A percentile compares a stretch with the other conserved stretches of the same genome.
These are phyloP conservation scores for Carex littledalei DNA, from an alignment of 176 grass and related monocot genomes.

Conservation along the genomic window DNA sequence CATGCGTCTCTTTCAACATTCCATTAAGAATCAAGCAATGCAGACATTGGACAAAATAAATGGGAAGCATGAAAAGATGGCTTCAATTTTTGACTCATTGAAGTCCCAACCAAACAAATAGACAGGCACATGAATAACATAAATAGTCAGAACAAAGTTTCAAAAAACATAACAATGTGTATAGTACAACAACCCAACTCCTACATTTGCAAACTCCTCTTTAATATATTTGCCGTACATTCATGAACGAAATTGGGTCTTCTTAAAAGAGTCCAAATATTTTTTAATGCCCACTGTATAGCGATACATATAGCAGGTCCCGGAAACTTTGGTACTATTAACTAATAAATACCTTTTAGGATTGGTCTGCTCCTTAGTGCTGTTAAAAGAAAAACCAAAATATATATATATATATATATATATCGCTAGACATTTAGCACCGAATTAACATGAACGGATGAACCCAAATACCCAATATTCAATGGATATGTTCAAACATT, in stretches of 20 bases:
- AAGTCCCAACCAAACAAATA: conserved; percentile 24
- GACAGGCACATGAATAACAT: conserved; percentile 19
- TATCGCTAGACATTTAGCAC: not conserved
- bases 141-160: not conserved
- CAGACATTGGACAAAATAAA: not conserved
- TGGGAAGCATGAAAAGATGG: not conserved
- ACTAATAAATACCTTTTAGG: not conserved
- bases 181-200: not conserved
- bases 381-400: not conserved
- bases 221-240: not conserved
- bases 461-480: not conserved
- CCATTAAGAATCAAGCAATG: not conserved
- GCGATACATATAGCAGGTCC: not conserved
- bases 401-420: too few relatives aligned
- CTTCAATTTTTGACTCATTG: conserved; percentile 8
- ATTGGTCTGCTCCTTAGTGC: not conserved
- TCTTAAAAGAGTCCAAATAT: not conserved
- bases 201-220: not conserved
- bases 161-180: not conserved
- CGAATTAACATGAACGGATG: not conserved
- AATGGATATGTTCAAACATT: not conserved
- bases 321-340: not conserved
- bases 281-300: not conserved
- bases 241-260: not conserved
- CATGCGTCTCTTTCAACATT: conserved; percentile 2